Evolutionary conservation across 306 rosid species (phyloP).

Genomic region (Neltuma alba): DNA sequence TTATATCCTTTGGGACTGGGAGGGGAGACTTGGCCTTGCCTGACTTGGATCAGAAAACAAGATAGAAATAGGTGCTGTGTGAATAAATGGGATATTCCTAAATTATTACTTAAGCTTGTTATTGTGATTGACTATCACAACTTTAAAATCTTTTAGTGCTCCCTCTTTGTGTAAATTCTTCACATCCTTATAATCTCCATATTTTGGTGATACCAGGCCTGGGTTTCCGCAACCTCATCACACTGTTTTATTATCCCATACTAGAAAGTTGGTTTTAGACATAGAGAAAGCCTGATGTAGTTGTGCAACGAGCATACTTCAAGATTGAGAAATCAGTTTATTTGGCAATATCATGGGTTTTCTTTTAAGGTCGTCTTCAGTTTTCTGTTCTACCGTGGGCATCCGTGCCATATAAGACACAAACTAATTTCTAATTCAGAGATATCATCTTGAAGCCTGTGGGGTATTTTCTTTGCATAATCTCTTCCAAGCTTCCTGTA

Average conservation of each 20-base stretch:
- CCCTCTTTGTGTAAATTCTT: neutral
- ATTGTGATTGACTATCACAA: neutral
- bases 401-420: neutral
- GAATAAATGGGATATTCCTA: neutral
- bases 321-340: neutral
- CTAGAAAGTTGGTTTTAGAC: neutral
- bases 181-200: neutral
- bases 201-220: neutral
- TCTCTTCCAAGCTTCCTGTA: neutral
- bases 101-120: neutral
- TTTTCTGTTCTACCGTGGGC: neutral
- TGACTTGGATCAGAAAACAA: slow-evolving; percentile 5
- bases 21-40: neutral
- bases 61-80: slow-evolving; percentile 4
- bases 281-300: neutral
- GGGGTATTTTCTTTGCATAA: neutral
- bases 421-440: neutral
- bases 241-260: neutral
- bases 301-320: neutral
- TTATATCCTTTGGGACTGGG: neutral
- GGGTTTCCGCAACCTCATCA: neutral
- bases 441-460: neutral
- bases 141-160: neutral
- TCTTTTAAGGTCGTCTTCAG: neutral
- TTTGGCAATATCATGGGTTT: neutral